Base-by-base conservation (phyloP, 257 asterid species). In the Thymus quinquecostatus region DNA sequence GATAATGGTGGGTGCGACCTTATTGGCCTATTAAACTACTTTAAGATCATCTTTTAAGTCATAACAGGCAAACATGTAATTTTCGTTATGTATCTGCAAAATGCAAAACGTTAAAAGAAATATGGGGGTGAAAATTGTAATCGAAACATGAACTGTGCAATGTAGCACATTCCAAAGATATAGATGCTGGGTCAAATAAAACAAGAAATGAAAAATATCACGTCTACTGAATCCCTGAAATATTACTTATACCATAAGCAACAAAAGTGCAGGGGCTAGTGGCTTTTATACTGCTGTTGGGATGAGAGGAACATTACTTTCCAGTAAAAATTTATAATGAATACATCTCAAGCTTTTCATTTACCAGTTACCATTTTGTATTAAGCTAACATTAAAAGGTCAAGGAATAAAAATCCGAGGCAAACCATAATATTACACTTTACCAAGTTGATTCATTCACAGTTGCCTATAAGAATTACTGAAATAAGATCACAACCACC, bases 141-240 rank as follows among this genome's bases (percentile, higher is more conserved):
- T 38, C 64, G 55, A 64, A 64, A 41, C 71, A 55, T 14, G 43
- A 27, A 27, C 21, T 49, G 45, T 50, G 27, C 64, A 56, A 29
- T 21, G 53, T 47, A 60, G 44, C 48, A 12, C 58, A n/a, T 64
- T 54, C 48, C 68, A 44, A 48, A 32, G 11, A 47, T 2, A 54
- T 9, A 43, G n/a, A 63, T 60, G 57, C 48, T 47, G 80, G 44
- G 36, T 76, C 38, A 43, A 64, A 61, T 34, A 27, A 11, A 64
- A 28, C 29, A 55, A 10, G 60, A 12, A 41, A 60, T 33, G 41
- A 33, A 41, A 38, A 60, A 41, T 2, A 34, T 21, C 11, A 62
- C 53, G 47, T 5, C 32, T 41, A 30, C 36, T 45, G 32, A 41
- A 13, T 43, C n/a, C 13, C 55, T 29, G 7, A 34, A 32, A 40